Base-by-base conservation (phyloP, 1,284 basidiomycete genomes). In the Moesziomyces globuligerus region DNA sequence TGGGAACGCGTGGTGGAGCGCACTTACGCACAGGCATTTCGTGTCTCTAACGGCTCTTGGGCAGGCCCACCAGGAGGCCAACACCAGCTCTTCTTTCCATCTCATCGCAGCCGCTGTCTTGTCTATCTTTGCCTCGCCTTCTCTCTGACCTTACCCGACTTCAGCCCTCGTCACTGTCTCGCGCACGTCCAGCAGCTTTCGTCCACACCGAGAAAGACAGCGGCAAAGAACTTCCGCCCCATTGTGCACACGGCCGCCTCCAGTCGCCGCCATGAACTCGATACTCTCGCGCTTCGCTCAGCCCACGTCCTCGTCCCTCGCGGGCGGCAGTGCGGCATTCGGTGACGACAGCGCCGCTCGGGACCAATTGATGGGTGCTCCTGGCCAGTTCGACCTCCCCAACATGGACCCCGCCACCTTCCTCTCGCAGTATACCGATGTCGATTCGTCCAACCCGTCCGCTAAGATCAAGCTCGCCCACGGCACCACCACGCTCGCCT, bases 401-500 rank as follows among this genome's bases (percentile, higher is more conserved):
- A 66, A 62, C 42, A 68, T 70, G 56, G 71, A 76, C 23, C 76
- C 80, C 7, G 74, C 72, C 8, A 67, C 68, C 13, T 82, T 82
- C 57, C 64, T 82, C n/a, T 69, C 75, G 0, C 74, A 79, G 32
- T 80, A 78, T 55, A 82, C 80, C 46, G 80, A 82, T 37, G 79
- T 80, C 15, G 80, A 82, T 56, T 81, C 79, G 24, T 79, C 81
- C 26, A 79, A 81, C 49, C 54, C 76, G 7, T 62, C 61, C 25
- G 83, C 83, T 28, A 77, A 81, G 40, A 98, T 99, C 86, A 98
- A 98, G 87, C 94, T 99, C 72, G 90, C 94, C 79, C 96, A 99
- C 84, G 96, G 96, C 79, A 99, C 96, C 17, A 99, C 96, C 4
- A 98, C 96, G 4, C 87, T 99, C 43, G 96, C 96, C 9, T 99